These are phyloP conservation scores for Acanthamoeba healyi DNA, from an alignment of 208 protist species.

Conservation along the genomic window DNA sequence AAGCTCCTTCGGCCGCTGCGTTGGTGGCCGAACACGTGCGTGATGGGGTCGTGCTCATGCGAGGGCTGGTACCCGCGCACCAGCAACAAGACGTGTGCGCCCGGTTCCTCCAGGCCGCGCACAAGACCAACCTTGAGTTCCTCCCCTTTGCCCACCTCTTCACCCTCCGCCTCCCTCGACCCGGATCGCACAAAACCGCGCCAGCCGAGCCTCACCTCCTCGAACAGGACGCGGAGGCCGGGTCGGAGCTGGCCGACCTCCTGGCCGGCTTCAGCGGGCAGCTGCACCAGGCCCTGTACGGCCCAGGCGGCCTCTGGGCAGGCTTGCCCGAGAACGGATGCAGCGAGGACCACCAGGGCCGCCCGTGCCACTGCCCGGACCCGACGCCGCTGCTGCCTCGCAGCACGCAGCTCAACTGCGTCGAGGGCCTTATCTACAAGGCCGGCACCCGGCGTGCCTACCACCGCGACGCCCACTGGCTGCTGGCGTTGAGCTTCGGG, in stretches of 20 bases:
- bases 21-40: not conserved
- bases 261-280: not conserved
- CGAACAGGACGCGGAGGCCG: not conserved
- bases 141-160: slow-evolving; percentile 47
- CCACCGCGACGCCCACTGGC: slow-evolving; percentile 29
- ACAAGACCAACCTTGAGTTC: slow-evolving; percentile 8
- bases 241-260: not conserved
- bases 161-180: slow-evolving; percentile 11
- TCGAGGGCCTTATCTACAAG: slow-evolving; percentile 34
- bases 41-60: not conserved
- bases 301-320: not conserved
- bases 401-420: slow-evolving; percentile 30
- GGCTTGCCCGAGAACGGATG: slow-evolving; percentile 14
- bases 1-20: too few species aligned
- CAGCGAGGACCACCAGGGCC: slow-evolving; percentile 6
- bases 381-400: not conserved
- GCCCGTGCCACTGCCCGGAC: not conserved
- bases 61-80: not conserved
- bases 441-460: not conserved
- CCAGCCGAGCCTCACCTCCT: not conserved
- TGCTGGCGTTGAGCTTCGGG: slow-evolving; percentile 42
- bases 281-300: not conserved
- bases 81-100: not conserved
- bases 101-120: not conserved
- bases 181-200: not conserved